phyloP scores from a whole-genome alignment of 2,329 filamentous ascomycete species.

The Fusarium chlamydosporum region DNA sequence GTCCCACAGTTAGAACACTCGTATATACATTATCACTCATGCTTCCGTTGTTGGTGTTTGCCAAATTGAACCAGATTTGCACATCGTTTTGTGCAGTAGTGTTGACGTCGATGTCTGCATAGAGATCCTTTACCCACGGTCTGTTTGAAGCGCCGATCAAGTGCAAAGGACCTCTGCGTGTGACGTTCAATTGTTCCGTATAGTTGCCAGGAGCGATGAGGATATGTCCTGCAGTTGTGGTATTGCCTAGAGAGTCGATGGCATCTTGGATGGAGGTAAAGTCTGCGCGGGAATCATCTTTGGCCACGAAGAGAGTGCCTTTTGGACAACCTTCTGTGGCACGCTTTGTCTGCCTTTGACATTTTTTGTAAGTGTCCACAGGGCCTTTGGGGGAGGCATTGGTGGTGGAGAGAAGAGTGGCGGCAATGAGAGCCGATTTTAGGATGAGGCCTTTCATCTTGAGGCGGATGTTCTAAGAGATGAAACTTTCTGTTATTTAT shows the following conservation, averaged over 20 bases:
- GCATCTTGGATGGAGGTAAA: conserved; percentile 60
- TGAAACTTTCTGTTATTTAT: not conserved
- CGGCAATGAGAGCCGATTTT: conserved; percentile 4
- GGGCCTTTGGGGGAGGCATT: conserved; percentile 19
- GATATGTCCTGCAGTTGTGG: conserved; percentile 57
- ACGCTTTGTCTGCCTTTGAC: conserved; percentile 34
- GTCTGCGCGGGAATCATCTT: conserved; percentile 53
- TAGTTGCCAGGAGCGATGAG: conserved; percentile 73
- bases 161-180: conserved; percentile 71
- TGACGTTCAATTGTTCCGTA: conserved; percentile 75
- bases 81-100: conserved; percentile 60
- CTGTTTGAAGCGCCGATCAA: conserved; percentile 69
- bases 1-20: conserved; percentile 72
- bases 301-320: conserved; percentile 60
- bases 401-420: not conserved
- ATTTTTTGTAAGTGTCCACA: conserved; percentile 42
- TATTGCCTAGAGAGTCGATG: conserved; percentile 57
- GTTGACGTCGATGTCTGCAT: conserved; percentile 62
- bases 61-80: conserved; percentile 70
- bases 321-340: conserved; percentile 56
- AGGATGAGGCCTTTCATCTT: conserved; percentile 23
- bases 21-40: conserved; percentile 74
- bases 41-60: conserved; percentile 59
- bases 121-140: conserved; percentile 53
- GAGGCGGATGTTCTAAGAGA: not conserved